Evolutionary conservation across 768 basidiomycete species (phyloP), one percentile per base, ranked within the genome.

Genomic region (Terana coerulea): DNA sequence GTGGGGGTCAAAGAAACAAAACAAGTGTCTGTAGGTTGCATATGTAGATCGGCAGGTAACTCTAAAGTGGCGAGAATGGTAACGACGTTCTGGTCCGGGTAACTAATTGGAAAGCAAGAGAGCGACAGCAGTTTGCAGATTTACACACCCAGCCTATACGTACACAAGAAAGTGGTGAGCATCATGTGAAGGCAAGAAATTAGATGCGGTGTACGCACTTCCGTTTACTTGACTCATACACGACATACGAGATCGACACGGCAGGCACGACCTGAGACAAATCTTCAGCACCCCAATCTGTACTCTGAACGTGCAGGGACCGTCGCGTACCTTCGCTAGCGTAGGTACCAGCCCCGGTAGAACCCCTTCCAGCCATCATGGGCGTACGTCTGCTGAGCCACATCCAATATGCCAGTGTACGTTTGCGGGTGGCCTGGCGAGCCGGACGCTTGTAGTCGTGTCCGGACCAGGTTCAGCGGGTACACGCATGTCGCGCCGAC

Each of bases 181-280:
- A 7, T 25, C 3, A 19, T 17, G 14, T 22, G 29, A 26, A 8
- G 4, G 29, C 17, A 7, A 17, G 30, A 15, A 34, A 25, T n/a
- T n/a, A n/a, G n/a, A n/a, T 14, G 22, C 10, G 5, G 37, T 3
- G 25, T 26, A 68, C 81, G 56, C 49, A 86, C 91, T 75, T 85
- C 66, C 85, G 79, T 73, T 91, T 93, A 61, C 78, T 84, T 60
- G 88, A 83, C 65, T 93, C 91, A 69, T 93, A 93, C 56, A 97
- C 95, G 34, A 97, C 84, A 70, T 97, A 97, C 54, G 92, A 92
- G 70, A 98, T 98, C 7, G 94, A 95, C 36, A 98, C 95, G 3
- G 94, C 87, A 45, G 95, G 95, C 39, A 97, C 85, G 52, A 98
- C 95, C 89, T 91, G 59, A 29, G 39, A 14, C 15, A 33, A 34